phyloP scores from a whole-genome alignment of 768 basidiomycete genomes.

The Lentinula sp. region DNA sequence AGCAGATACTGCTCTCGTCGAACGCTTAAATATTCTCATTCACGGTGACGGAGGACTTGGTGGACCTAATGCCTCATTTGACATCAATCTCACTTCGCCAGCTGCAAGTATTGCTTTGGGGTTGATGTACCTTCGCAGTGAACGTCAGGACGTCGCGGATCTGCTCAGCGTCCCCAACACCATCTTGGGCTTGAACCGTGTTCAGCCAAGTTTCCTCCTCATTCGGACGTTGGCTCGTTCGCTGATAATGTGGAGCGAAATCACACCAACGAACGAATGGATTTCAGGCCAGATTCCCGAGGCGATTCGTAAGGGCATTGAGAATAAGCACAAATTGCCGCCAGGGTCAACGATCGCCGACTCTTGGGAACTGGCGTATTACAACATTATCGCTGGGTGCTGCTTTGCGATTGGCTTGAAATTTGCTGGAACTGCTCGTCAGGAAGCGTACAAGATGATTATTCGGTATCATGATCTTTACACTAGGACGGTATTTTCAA shows the following conservation, averaged over 20 bases:
- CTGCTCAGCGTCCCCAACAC: conserved; percentile 82
- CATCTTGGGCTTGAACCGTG: conserved; percentile 68
- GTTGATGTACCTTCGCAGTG: conserved; percentile 87
- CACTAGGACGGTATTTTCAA: conserved; percentile 60
- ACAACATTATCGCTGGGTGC: conserved; percentile 84
- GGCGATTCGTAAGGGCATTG: conserved; percentile 55
- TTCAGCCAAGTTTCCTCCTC: conserved; percentile 85
- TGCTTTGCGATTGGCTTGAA: conserved; percentile 92
- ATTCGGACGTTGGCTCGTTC: conserved; percentile 71
- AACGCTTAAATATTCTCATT: conserved; percentile 66
- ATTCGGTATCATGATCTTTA: conserved; percentile 80
- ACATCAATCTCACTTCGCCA: conserved; percentile 87
- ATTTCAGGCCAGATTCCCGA: conserved; percentile 61
- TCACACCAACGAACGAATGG: conserved; percentile 74
- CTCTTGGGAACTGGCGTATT: conserved; percentile 82
- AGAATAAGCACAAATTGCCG: conserved; percentile 32
- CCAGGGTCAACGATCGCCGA: conserved; percentile 51
- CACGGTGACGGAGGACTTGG: conserved; percentile 59
- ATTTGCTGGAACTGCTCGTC: conserved; percentile 89
- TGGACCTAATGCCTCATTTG: conserved; percentile 47
- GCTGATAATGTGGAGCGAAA: conserved; percentile 82
- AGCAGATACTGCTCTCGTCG: conserved; percentile 66
- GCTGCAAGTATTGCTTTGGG: conserved; percentile 88
- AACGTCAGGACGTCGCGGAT: conserved; percentile 80
- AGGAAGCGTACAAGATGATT: conserved; percentile 81